Evolutionary conservation across 2,329 filamentous ascomycete species (phyloP), one percentile per base, ranked within the genome.

Genomic region (Pseudogymnoascus pannorum): DNA sequence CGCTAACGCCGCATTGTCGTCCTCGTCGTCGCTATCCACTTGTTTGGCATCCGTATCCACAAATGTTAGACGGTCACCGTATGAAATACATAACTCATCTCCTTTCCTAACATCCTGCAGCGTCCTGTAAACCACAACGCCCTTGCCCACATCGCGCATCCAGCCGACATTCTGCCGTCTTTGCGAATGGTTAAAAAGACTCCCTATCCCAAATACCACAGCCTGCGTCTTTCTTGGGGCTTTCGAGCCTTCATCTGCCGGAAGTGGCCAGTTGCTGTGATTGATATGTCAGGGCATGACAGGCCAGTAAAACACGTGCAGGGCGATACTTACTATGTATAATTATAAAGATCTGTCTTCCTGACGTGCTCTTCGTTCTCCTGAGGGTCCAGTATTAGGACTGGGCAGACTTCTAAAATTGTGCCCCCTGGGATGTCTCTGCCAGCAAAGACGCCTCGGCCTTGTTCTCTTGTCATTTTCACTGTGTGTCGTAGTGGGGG

Each of bases 121-220:
- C 14, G 81, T 73, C 12, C 71, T 75, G 64, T 84, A 84, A 0
- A 75, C 76, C 16, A 84, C 74, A 1, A 81, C 65, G 12, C 74
- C 68, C 2, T 73, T 74, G 2, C 73, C 67, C 1, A 80, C 51
- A 68, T 84, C 77, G 20, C 80, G 73, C 64, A 75, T 75, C 81
- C 81, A 84, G 2, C 77, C 80, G 3, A 84, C 78, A 67, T 85
- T 85, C 65, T 84, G 81, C 26, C 75, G 65, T 9, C 72, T 66
- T 0, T 70, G 72, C 2, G 79, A 81, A 65, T 85, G 81, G 63
- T 85, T 84, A 73, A 84, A 84, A 79, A 84, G 81, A 60, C 75
- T 79, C 14, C 82, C 82, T 0, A 85, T 72, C 2, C 81, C 81
- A 36, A 84, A 74, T 29, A 83, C 74, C 2, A 84, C 71, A 8